Evolutionary conservation across 2,329 filamentous ascomycete genomes (phyloP), one percentile per base, ranked within the genome.

Genomic region (Colletotrichum eleusines): DNA sequence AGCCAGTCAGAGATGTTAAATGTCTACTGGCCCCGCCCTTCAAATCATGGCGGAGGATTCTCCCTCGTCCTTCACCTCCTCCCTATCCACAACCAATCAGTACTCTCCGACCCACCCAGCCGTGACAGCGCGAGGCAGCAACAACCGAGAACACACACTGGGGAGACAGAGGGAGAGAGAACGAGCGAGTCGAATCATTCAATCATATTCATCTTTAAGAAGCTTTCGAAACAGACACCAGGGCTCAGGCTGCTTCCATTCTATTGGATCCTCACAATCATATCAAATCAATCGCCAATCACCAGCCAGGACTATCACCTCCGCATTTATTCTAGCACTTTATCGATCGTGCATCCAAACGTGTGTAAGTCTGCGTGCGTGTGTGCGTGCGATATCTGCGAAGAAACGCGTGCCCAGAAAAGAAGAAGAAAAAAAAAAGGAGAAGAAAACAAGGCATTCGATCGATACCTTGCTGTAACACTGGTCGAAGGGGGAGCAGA

Each of bases 21-120:
- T 80, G 79, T 73, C 80, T 76, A 77, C 78, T 78, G 78, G 79
- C 80, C 80, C 80, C 77, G 72, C 77, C 83, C 82, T 82, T 86
- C 85, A 86, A 86, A 86, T 86, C 84, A 86, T 78, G 80, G 84
- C 80, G 80, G 82, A 79, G 80, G 79, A 84, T 83, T 81, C 79
- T 83, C 82, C 77, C 76, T 78, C 78, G 76, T 77, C 78, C 77
- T 77, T 78, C 76, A 81, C 80, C 78, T 80, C 78, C 78, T 81
- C 79, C 78, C 78, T 79, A 81, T 79, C 77, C 80, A 84, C 81
- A 81, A 82, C 84, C 85, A 86, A 86, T 86, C 84, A 85, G 77
- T 78, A 76, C 76, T 76, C 76, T 78, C 74, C 76, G 77, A 75
- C 80, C 83, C 82, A 83, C 81, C 76, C 75, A 73, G 54, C 72